Base-by-base conservation (phyloP, 192 early-diverging fungal genomes). In the Rhizophagus clarus region DNA sequence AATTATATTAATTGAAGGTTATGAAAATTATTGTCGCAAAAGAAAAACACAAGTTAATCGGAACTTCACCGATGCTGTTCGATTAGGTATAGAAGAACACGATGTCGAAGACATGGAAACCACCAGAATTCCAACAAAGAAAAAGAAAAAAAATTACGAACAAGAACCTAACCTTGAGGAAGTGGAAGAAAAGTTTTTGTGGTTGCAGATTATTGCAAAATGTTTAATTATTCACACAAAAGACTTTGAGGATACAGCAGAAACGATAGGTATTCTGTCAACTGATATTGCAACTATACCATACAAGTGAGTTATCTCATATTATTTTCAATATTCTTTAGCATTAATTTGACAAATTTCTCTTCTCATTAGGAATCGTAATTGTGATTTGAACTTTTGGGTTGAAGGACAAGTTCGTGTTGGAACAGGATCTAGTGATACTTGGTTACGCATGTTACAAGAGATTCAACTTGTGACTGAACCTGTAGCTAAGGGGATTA, bases 401-500 rank as follows among this genome's bases (percentile, higher is more conserved):
- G 49, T 69, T 37, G 80, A 81, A 42, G 63, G 32, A 24, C 63
- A 71, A 66, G 37, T 70, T 14, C 76, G 72, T 40, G 31, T 72
- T 61, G 87, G 87, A 9, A 67, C 14, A 2, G 82, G 81, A 60
- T 2, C 62, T 15, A 63, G 72, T 28, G 83, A 88, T 68, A 82
- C 79, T 1, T 88, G 82, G 72, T 71, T 32, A 5, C 82, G 79
- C 24, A 86, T 84, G 87, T 70, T 88, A 14, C 87, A 88, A 77
- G 85, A 86, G 72, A 78, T 88, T 8, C 85, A 84, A 63, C 31
- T 73, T 22, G 82, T 83, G 22, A 86, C 87, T 12, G 73, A 82
- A 0, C 77, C 84, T 2, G 80, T 88, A 8, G 85, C 87, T 9
- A 82, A 66, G 24, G 79, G 72, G 24, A 82, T 88, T 22, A 62